Percentiles rank a stretch among this genome's conserved stretches.
These are phyloP conservation scores for Fonsecaea multimorphosa DNA, from an alignment of 2,329 filamentous ascomycete species.

Conservation along the genomic window DNA sequence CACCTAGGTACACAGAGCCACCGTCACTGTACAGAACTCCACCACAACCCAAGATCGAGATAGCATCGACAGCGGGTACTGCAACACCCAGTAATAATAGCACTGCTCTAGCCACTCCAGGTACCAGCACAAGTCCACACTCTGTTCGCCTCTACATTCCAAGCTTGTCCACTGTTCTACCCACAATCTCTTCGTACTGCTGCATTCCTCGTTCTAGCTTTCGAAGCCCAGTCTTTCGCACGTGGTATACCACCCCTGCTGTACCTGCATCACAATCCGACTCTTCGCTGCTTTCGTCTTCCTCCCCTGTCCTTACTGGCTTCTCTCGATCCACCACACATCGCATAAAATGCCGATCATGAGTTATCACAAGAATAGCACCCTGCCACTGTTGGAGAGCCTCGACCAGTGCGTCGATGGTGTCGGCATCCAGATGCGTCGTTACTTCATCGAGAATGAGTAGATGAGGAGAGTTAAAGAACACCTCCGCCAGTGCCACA, in stretches of 20 bases:
- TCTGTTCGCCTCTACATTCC: conserved; percentile 27
- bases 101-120: too few species aligned
- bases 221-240: conserved; percentile 61
- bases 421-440: conserved; percentile 84
- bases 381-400: conserved; percentile 73
- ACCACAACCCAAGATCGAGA: conserved; percentile 1
- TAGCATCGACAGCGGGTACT: background rate
- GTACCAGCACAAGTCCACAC: background rate
- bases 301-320: conserved; percentile 50
- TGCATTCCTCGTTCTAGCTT: conserved; percentile 66
- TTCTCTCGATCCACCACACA: conserved; percentile 70
- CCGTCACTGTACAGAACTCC: background rate
- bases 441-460: conserved; percentile 82
- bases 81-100: too few species aligned
- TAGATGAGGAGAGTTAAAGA: conserved; percentile 72
- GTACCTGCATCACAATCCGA: conserved; percentile 57
- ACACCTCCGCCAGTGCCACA: conserved; percentile 70
- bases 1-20: background rate
- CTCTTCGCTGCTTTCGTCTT: conserved; percentile 50
- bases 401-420: conserved; percentile 71
- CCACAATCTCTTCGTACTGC: conserved; percentile 68
- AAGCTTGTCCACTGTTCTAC: conserved; percentile 63
- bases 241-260: conserved; percentile 62
- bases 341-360: conserved; percentile 81
- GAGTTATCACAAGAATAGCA: conserved; percentile 76